Evolutionary conservation across 2,329 filamentous ascomycete species (phyloP), one percentile per base, ranked within the genome.

Genomic region (Penicillium sp.): DNA sequence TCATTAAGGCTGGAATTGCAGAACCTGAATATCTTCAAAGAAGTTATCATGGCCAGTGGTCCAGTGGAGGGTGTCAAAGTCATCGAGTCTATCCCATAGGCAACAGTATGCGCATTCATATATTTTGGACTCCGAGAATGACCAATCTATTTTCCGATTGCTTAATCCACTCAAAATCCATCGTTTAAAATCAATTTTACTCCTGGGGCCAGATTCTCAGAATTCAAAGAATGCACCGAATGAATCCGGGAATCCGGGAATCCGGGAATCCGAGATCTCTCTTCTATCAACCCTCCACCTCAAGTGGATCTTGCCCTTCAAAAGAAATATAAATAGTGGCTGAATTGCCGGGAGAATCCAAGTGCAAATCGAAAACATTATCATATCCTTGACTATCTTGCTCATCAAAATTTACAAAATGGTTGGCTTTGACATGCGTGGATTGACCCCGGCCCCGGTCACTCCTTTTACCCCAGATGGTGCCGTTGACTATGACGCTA

Each of bases 381-480:
- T n/a, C n/a, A n/a, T n/a, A n/a, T 36, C 6, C 13, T 20, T 21
- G 7, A 36, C 20, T 17, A 36, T 12, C 17, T 36, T 18, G n/a
- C 33, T 17, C n/a, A 7, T 17, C 13, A 18, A 18, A 34, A 12
- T 9, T 20, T 17, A 44, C 54, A 61, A 55, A 32, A 66, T 45
- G 63, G 60, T 51, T 45, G 60, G 58, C 54, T 63, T 80, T 57
- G 76, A 80, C 67, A 73, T 81, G 51, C 71, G 73, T 44, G 78
- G 79, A 45, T 75, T 81, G 44, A 76, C 76, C 18, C 79, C 78
- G 40, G 78, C 78, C 30, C 79, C 79, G 12, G 77, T 81, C 51
- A 81, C 78, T 76, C 79, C 43, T 7, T 81, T 81, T 70, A 80
- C 73, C 55, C 62, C 65, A 39, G 72, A 78, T 46, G 78, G 79